These are phyloP conservation scores for Kwoniella sp. DNA, from an alignment of 768 basidiomycete species.

Conservation along the genomic window DNA sequence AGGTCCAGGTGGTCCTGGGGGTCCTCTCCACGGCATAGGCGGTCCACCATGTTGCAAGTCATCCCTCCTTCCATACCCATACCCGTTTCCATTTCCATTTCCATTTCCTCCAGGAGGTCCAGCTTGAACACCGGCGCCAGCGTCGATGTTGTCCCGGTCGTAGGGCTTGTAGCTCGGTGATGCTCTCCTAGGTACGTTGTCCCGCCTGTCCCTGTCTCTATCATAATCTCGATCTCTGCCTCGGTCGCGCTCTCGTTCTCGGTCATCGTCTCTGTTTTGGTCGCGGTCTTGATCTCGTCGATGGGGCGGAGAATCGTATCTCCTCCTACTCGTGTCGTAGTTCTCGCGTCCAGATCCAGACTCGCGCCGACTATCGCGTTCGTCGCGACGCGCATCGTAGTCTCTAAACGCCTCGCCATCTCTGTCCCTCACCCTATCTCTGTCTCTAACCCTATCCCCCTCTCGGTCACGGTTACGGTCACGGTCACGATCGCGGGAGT, in stretches of 20 bases:
- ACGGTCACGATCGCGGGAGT: conserved; percentile 7
- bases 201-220: conserved; percentile 9
- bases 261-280: background rate
- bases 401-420: conserved; percentile 20
- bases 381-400: conserved; percentile 18
- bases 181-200: conserved; percentile 22
- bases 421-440: conserved; percentile 11
- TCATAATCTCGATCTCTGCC: conserved; percentile 6
- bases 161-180: conserved; percentile 27
- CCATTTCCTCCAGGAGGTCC: background rate
- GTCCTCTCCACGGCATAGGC: conserved; percentile 21
- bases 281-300: background rate
- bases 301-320: conserved; percentile 17
- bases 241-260: background rate
- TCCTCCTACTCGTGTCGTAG: background rate
- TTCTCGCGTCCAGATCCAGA: background rate
- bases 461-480: conserved; percentile 4
- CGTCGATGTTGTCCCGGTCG: conserved; percentile 3
- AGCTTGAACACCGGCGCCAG: background rate
- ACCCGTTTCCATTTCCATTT: no score
- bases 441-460: conserved; percentile 9
- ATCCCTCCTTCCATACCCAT: conserved; percentile 30
- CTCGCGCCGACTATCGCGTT: conserved; percentile 5
- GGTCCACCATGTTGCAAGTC: conserved; percentile 15
- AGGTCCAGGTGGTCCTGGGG: conserved; percentile 15